phyloP scores from a whole-genome alignment of 1,284 basidiomycete species.

The Malassezia globosa region DNA sequence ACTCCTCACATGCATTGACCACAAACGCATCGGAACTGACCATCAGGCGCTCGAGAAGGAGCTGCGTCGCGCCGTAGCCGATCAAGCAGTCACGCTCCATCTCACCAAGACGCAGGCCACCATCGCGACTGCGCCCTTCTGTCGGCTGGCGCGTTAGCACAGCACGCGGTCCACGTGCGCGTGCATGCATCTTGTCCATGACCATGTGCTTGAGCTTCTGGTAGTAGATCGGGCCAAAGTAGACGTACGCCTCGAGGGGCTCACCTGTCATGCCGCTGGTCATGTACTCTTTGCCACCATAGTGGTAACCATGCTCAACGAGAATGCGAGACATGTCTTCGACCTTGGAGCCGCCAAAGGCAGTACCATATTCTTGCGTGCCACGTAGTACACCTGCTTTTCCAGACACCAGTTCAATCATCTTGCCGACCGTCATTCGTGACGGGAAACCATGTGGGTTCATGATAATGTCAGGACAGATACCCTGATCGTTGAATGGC shows the following conservation, averaged over 20 bases:
- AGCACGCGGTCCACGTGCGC: constrained; percentile 74
- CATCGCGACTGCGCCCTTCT: constrained; percentile 92
- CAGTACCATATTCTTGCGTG: constrained; percentile 77
- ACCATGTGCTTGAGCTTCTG: constrained; percentile 57
- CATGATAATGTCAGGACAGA: constrained; percentile 96
- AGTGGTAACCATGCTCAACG: constrained; percentile 89
- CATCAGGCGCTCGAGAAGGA: constrained; percentile 91
- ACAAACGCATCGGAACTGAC: constrained; percentile 83
- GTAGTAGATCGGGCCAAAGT: constrained; percentile 97
- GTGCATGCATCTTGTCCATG: constrained; percentile 98
- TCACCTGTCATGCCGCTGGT: constrained; percentile 96
- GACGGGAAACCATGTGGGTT: constrained; percentile 99
- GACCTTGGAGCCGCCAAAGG: constrained; percentile 97
- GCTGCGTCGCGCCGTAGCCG: constrained; percentile 64
- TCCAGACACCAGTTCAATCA: constrained; percentile 96
- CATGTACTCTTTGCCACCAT: constrained; percentile 94
- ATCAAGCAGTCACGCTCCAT: constrained; percentile 83
- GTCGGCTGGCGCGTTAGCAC: constrained; percentile 95
- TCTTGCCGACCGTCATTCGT: constrained; percentile 97
- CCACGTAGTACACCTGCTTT: constrained; percentile 65
- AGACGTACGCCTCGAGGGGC: constrained; percentile 88
- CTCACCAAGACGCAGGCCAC: constrained; percentile 89
- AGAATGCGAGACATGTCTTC: constrained; percentile 95
- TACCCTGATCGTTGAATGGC: constrained; percentile 97
- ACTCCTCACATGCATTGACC: constrained; percentile 86